phyloP scores from a whole-genome alignment of 345 rosid genomes.

The Hibiscus trionum region DNA sequence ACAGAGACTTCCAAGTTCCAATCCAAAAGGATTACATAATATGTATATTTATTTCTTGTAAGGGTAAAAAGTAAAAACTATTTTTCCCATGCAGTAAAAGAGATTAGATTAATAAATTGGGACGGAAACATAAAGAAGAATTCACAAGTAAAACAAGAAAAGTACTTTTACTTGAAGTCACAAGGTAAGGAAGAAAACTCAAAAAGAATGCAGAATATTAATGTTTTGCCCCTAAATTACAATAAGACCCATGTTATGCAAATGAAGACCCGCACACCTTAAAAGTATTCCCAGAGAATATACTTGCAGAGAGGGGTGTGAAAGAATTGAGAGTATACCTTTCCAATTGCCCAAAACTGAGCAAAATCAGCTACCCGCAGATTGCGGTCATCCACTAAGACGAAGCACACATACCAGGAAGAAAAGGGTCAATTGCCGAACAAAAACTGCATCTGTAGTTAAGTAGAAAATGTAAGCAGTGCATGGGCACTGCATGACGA shows the following conservation, averaged over 20 bases:
- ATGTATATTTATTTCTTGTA: neutral
- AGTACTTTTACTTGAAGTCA: neutral
- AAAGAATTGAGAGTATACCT: conserved; percentile 85
- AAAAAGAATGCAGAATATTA: neutral
- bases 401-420: conserved; percentile 93
- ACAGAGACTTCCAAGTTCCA: neutral
- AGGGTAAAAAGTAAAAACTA: neutral
- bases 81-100: neutral
- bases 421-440: conserved; percentile 94
- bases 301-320: conserved; percentile 38
- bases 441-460: conserved; percentile 94
- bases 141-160: neutral
- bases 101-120: too few relatives aligned
- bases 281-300: conserved; percentile 28
- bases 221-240: conserved; percentile 14
- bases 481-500: conserved; percentile 76
- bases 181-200: neutral
- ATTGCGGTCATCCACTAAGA: conserved; percentile 99
- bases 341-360: conserved; percentile 99
- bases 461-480: conserved; percentile 74
- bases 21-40: neutral
- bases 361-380: conserved; percentile 99
- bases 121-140: neutral
- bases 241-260: conserved; percentile 17
- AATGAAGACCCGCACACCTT: conserved; percentile 31